Percentiles rank a stretch among this genome's conserved stretches.
phyloP scores from a whole-genome alignment of 2,329 filamentous ascomycete genomes.

The Cladorrhinum sp. region DNA sequence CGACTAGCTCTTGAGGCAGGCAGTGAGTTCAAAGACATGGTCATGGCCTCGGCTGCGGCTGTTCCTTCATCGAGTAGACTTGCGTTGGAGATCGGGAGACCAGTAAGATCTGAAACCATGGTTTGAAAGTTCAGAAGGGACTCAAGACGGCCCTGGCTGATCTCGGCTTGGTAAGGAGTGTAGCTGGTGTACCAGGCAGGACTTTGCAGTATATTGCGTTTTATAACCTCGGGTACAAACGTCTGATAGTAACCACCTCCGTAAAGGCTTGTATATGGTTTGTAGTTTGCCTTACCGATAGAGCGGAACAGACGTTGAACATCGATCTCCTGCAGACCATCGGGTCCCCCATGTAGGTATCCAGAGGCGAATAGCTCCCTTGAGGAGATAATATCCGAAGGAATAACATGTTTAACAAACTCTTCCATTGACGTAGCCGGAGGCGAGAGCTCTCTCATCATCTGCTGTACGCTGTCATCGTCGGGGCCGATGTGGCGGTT shows the following conservation, averaged over 20 bases:
- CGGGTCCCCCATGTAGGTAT: slow-evolving; percentile 28
- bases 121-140: slow-evolving; percentile 96
- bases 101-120: slow-evolving; percentile 83
- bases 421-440: slow-evolving; percentile 71
- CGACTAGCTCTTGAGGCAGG: slow-evolving; percentile 69
- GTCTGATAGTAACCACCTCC: slow-evolving; percentile 76
- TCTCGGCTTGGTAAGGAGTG: slow-evolving; percentile 95
- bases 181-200: slow-evolving; percentile 98
- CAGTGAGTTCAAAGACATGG: slow-evolving; percentile 76
- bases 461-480: slow-evolving; percentile 64
- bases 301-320: neutral
- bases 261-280: slow-evolving; percentile 36
- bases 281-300: slow-evolving; percentile 60
- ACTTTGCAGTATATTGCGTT: slow-evolving; percentile 87
- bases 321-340: neutral
- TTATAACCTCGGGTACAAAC: slow-evolving; percentile 84
- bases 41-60: slow-evolving; percentile 94
- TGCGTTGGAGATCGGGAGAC: slow-evolving; percentile 82
- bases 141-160: slow-evolving; percentile 90
- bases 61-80: slow-evolving; percentile 89
- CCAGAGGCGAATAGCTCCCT: slow-evolving; percentile 56
- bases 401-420: slow-evolving; percentile 82
- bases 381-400: slow-evolving; percentile 70
- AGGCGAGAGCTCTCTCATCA: slow-evolving; percentile 78
- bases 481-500: slow-evolving; percentile 85